Percentiles rank a stretch among this genome's conserved stretches.
These are phyloP conservation scores for Onygenales sp. DNA, from an alignment of 2,329 filamentous ascomycete genomes.

Conservation along the genomic window DNA sequence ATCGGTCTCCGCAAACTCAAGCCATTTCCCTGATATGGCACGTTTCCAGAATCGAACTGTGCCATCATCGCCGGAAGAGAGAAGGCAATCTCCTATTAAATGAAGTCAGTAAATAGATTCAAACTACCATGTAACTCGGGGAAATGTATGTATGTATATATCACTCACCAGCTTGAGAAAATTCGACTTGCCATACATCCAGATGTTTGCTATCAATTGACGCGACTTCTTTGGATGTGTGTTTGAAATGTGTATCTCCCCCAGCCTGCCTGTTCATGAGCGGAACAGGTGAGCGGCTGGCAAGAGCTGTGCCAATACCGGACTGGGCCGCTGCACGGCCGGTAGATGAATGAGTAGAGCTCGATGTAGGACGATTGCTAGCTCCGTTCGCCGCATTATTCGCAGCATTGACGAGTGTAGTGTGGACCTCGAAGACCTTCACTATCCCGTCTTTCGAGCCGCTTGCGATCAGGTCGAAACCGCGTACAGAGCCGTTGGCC, in stretches of 20 bases:
- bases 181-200: slow-evolving; percentile 38
- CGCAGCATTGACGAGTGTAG: slow-evolving; percentile 19
- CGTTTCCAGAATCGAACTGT: slow-evolving; percentile 36
- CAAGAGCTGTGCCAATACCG: slow-evolving; percentile 33
- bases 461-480: slow-evolving; percentile 82
- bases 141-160: background rate
- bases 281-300: slow-evolving; percentile 18
- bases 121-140: background rate
- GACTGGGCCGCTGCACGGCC: slow-evolving; percentile 24
- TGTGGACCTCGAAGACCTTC: slow-evolving; percentile 64
- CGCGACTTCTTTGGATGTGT: slow-evolving; percentile 32
- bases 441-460: slow-evolving; percentile 88
- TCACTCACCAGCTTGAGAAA: slow-evolving; percentile 32
- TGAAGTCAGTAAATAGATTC: slow-evolving; percentile 1
- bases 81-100: slow-evolving; percentile 31
- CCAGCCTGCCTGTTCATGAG: slow-evolving; percentile 24
- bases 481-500: slow-evolving; percentile 83
- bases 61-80: slow-evolving; percentile 35
- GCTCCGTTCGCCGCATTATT: slow-evolving; percentile 19
- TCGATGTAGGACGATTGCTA: slow-evolving; percentile 19
- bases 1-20: slow-evolving; percentile 35
- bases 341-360: background rate
- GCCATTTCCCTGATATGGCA: slow-evolving; percentile 33
- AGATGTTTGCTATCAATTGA: slow-evolving; percentile 35
- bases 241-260: slow-evolving; percentile 30